These are phyloP conservation scores for Pleurotus tuoliensis DNA, from an alignment of 768 basidiomycete species.

Conservation along the genomic window DNA sequence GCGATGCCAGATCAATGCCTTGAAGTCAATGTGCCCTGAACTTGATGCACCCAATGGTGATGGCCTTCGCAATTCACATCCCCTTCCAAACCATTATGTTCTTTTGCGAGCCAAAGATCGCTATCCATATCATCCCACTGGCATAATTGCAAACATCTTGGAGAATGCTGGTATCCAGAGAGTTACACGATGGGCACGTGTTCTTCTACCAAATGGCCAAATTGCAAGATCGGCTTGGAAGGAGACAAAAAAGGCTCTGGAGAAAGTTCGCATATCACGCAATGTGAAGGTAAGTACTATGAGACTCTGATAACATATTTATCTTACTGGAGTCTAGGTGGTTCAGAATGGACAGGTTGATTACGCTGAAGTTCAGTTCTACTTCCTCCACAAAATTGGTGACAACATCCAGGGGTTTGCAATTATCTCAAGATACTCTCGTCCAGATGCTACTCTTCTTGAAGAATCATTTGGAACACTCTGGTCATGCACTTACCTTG, in stretches of 20 bases:
- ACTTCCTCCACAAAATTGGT: slow-evolving; percentile 9
- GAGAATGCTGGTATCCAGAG: neutral
- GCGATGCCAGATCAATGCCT: slow-evolving; percentile 3
- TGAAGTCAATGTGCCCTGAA: slow-evolving; percentile 1
- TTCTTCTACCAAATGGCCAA: slow-evolving; percentile 11
- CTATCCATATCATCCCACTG: neutral
- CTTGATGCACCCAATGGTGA: neutral
- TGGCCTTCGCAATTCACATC: neutral
- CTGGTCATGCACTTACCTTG: slow-evolving; percentile 12
- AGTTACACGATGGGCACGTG: slow-evolving; percentile 10
- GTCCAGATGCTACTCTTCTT: slow-evolving; percentile 13
- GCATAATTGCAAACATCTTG: neutral
- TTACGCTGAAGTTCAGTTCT: slow-evolving; percentile 21
- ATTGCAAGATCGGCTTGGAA: slow-evolving; percentile 7
- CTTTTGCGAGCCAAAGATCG: slow-evolving; percentile 3
- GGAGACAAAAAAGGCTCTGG: neutral
- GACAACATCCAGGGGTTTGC: slow-evolving; percentile 11
- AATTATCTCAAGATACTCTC: slow-evolving; percentile 17
- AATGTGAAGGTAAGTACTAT: slow-evolving; percentile 2
- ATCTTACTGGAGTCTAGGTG: too few species aligned
- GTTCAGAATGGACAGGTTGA: neutral
- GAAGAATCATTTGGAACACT: slow-evolving; percentile 17
- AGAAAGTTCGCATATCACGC: slow-evolving; percentile 1
- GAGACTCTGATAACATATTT: neutral
- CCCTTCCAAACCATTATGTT: slow-evolving; percentile 6